phyloP scores from a whole-genome alignment of 495 filamentous ascomycete genomes.

The Penicillium flavigenum region DNA sequence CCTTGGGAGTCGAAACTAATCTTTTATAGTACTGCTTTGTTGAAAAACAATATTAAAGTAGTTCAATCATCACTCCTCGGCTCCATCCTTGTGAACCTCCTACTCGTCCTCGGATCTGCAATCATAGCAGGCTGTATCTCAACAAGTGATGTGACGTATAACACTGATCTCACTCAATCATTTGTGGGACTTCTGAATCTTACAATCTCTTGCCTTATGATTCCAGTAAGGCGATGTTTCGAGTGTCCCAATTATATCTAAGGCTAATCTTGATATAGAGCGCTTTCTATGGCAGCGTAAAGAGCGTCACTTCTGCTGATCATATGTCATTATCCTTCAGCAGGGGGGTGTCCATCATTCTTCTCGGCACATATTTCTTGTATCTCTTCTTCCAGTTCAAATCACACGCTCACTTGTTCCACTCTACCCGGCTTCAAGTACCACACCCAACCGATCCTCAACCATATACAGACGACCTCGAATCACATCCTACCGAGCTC shows the following conservation, averaged over 20 bases:
- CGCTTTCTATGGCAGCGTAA: slow-evolving; percentile 25
- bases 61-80: slow-evolving; percentile 28
- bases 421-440: slow-evolving; percentile 2
- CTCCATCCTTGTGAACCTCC: slow-evolving; percentile 23
- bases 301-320: slow-evolving; percentile 17
- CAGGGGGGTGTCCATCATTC: slow-evolving; percentile 38
- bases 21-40: slow-evolving; percentile 19
- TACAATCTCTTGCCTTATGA: slow-evolving; percentile 26
- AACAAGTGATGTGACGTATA: slow-evolving; percentile 18
- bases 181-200: slow-evolving; percentile 25
- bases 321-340: slow-evolving; percentile 22
- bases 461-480: slow-evolving; percentile 13
- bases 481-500: neutral
- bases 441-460: slow-evolving; percentile 2
- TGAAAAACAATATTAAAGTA: slow-evolving; percentile 19
- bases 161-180: slow-evolving; percentile 23
- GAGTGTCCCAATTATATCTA: neutral
- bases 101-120: slow-evolving; percentile 25
- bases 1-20: slow-evolving; percentile 3
- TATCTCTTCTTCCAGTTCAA: slow-evolving; percentile 59
- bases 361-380: slow-evolving; percentile 63
- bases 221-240: slow-evolving; percentile 22
- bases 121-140: slow-evolving; percentile 22
- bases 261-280: slow-evolving; percentile 11
- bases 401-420: slow-evolving; percentile 11